phyloP scores from a whole-genome alignment of 2,329 filamentous ascomycete species.

The Cytospora chrysosperma region DNA sequence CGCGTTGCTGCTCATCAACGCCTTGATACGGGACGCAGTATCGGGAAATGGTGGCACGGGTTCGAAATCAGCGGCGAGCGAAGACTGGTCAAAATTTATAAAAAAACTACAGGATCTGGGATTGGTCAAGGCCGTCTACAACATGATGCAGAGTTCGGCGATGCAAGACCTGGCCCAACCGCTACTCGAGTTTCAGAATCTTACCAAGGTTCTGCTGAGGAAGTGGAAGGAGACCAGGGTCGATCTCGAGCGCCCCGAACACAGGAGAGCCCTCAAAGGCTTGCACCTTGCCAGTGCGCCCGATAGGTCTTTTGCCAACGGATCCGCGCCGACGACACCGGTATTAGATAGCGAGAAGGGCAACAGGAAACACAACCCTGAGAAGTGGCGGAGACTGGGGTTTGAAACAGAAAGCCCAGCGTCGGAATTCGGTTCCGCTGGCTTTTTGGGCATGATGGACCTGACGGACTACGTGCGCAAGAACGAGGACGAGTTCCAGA shows the following conservation, averaged over 20 bases:
- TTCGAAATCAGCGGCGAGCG: slow-evolving; percentile 41
- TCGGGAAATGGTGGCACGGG: slow-evolving; percentile 42
- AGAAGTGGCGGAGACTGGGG: slow-evolving; percentile 90
- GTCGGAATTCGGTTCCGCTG: slow-evolving; percentile 79
- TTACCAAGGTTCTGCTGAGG: slow-evolving; percentile 82
- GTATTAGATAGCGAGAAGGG: slow-evolving; percentile 47
- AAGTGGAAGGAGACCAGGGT: slow-evolving; percentile 87
- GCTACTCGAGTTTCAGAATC: slow-evolving; percentile 85
- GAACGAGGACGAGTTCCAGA: slow-evolving; percentile 90
- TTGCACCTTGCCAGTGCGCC: slow-evolving; percentile 81
- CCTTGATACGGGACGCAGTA: slow-evolving; percentile 87
- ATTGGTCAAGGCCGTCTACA: slow-evolving; percentile 87
- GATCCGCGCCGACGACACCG: slow-evolving; percentile 39
- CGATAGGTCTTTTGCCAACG: slow-evolving; percentile 49
- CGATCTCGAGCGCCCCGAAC: slow-evolving; percentile 83
- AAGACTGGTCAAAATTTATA: slow-evolving; percentile 95
- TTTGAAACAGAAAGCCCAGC: slow-evolving; percentile 89
- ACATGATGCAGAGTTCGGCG: slow-evolving; percentile 90
- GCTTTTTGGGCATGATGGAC: slow-evolving; percentile 97
- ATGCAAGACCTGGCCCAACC: slow-evolving; percentile 89
- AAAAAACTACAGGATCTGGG: slow-evolving; percentile 90
- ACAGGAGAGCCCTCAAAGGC: slow-evolving; percentile 81
- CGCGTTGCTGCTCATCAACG: slow-evolving; percentile 91
- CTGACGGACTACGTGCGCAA: slow-evolving; percentile 90
- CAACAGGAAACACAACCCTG: slow-evolving; percentile 73